Conservation (phyloP, 805 yeast genomes). For the Saturnispora zaruensis region DNA sequence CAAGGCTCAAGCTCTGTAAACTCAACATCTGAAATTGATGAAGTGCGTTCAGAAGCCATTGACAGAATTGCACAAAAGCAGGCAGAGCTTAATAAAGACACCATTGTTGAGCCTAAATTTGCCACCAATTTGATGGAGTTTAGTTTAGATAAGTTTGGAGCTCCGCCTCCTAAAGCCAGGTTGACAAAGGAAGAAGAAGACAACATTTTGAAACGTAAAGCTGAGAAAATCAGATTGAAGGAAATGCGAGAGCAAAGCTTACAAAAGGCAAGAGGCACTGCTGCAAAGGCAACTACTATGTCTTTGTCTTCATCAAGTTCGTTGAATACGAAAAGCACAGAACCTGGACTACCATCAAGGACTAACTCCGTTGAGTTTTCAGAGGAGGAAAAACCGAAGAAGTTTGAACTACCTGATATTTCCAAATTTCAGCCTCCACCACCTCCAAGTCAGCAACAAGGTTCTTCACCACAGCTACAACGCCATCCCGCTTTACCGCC, state of each 20-base stretch:
- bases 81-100: slow-evolving; percentile 15
- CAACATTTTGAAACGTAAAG: slow-evolving; percentile 19
- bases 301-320: background rate
- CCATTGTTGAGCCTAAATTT: slow-evolving; percentile 23
- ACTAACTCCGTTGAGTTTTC: background rate
- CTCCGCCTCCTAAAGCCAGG: slow-evolving; percentile 39
- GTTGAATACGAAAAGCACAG: background rate
- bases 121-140: slow-evolving; percentile 27
- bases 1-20: background rate
- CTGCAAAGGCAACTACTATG: background rate
- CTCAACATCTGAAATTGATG: background rate
- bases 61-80: slow-evolving; percentile 9
- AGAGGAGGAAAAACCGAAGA: slow-evolving; percentile 10
- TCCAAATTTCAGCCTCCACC: slow-evolving; percentile 27
- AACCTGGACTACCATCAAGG: background rate
- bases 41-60: background rate
- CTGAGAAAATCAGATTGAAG: slow-evolving; percentile 20
- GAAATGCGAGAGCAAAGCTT: slow-evolving; percentile 24
- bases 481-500: slow-evolving; percentile 1
- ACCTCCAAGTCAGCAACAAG: slow-evolving; percentile 11
- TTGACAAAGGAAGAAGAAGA: slow-evolving; percentile 20
- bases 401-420: slow-evolving; percentile 21
- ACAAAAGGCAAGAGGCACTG: slow-evolving; percentile 18
- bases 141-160: slow-evolving; percentile 33
- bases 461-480: background rate